Evolutionary conservation across 2,329 filamentous ascomycete genomes (phyloP).

Genomic region (Pseudogymnoascus sp.): DNA sequence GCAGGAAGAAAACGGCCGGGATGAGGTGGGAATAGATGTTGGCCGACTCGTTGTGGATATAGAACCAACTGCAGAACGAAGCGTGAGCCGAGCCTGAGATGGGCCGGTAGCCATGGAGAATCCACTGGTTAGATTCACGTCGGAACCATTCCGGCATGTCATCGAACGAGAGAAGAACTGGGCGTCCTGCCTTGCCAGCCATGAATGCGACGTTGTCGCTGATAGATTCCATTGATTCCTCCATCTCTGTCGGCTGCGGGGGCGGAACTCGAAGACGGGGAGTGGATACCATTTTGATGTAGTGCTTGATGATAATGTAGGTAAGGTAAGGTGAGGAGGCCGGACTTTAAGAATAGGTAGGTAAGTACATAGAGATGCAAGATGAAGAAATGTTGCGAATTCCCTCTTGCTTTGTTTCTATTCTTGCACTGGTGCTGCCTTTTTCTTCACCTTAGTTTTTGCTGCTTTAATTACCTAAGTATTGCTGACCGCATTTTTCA

Average conservation of each 20-base stretch:
- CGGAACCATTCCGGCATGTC: constrained; percentile 37
- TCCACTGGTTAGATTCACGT: constrained; percentile 35
- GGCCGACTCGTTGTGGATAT: constrained; percentile 38
- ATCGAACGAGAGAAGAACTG: constrained; percentile 27
- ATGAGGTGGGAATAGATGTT: constrained; percentile 42
- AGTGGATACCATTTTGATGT: neutral
- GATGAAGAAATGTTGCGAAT: no score
- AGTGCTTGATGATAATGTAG: neutral
- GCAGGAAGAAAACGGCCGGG: constrained; percentile 33
- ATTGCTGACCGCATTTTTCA: no score
- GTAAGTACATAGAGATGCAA: no score
- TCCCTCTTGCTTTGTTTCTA: no score
- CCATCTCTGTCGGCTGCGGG: neutral
- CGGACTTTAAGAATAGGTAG: neutral
- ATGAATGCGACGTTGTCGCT: no score
- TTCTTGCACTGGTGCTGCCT: no score
- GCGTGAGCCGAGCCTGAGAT: constrained; percentile 31
- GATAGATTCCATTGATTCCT: neutral
- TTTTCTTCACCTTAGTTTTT: no score
- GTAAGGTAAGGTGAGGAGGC: neutral
- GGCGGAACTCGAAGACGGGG: neutral
- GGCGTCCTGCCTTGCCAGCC: neutral
- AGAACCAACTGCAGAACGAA: constrained; percentile 36
- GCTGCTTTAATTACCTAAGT: no score
- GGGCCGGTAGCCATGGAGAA: constrained; percentile 38